These are phyloP conservation scores for Monosporascus ibericus DNA, from an alignment of 2,329 filamentous ascomycete genomes.

Conservation along the genomic window DNA sequence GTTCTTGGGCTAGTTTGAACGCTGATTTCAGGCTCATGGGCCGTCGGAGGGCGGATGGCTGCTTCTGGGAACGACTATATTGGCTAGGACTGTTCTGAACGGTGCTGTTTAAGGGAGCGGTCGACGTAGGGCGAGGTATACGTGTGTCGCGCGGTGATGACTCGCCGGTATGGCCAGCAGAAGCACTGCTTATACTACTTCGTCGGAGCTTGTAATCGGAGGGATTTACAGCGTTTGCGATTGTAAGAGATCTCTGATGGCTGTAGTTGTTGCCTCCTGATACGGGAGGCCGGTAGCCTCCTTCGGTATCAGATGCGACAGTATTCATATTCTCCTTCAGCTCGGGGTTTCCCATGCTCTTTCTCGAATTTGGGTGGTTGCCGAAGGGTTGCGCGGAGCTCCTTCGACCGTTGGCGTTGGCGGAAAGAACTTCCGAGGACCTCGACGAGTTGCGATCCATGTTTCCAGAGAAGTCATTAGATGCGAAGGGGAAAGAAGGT, in stretches of 20 bases:
- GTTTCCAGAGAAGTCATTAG: constrained; percentile 4
- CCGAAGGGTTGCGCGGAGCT: constrained; percentile 14
- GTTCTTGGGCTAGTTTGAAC: constrained; percentile 20
- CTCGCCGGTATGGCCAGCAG: constrained; percentile 9
- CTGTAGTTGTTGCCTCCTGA: constrained; percentile 1
- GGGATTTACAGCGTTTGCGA: constrained; percentile 5
- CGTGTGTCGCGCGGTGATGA: constrained; percentile 18
- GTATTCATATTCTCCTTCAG: constrained; percentile 16
- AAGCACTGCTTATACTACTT: constrained; percentile 6
- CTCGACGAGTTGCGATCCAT: constrained; percentile 17
- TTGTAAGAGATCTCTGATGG: constrained; percentile 8
- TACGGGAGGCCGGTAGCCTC: constrained; percentile 4
- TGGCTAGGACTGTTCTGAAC: constrained; percentile 1
- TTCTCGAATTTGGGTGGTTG: constrained; percentile 8
- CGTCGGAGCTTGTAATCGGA: constrained; percentile 4
- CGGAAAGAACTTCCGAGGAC: constrained; percentile 12
- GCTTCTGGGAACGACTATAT: constrained; percentile 3
- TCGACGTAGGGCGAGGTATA: constrained; percentile 18
- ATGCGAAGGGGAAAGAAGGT: not conserved
- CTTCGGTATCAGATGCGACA: constrained; percentile 15
- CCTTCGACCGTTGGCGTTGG: constrained; percentile 19
- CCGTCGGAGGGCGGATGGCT: constrained; percentile 19
- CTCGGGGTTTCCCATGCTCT: constrained; percentile 8
- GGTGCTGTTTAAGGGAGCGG: constrained; percentile 1
- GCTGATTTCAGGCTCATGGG: constrained; percentile 21